Evolutionary conservation across 768 basidiomycete species (phyloP).

Genomic region (Rhodotorula sphaerocarpa): DNA sequence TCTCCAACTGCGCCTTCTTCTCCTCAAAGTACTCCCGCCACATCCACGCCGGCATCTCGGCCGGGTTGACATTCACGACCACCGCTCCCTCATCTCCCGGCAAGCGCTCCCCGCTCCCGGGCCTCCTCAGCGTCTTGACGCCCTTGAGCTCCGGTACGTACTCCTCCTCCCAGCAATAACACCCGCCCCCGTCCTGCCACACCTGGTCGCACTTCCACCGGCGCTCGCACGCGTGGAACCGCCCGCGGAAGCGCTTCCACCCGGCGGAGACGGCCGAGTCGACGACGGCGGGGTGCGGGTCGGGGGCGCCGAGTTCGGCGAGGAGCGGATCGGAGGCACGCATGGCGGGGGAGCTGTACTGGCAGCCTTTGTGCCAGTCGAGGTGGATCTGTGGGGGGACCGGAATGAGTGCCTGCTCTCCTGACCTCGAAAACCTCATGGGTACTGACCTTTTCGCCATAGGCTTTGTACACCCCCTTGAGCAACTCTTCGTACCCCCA

Average conservation of each 20-base stretch:
- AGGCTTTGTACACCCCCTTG: constrained; percentile 62
- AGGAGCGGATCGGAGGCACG: constrained; percentile 57
- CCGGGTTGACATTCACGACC: constrained; percentile 78
- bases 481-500: constrained; percentile 83
- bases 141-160: neutral
- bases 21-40: constrained; percentile 52
- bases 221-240: constrained; percentile 92
- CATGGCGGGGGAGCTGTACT: constrained; percentile 49
- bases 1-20: constrained; percentile 44
- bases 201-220: constrained; percentile 37
- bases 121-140: constrained; percentile 16
- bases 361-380: constrained; percentile 72
- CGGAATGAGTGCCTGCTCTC: neutral
- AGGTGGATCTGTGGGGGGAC: constrained; percentile 61
- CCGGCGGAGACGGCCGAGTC: neutral
- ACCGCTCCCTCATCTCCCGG: neutral
- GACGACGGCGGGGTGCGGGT: constrained; percentile 48
- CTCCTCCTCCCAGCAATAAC: constrained; percentile 17
- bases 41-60: constrained; percentile 56
- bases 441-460: constrained; percentile 54
- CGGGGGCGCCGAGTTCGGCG: constrained; percentile 53
- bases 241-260: constrained; percentile 24
- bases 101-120: constrained; percentile 7
- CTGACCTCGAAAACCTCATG: neutral
- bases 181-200: constrained; percentile 32